Evolutionary conservation across 768 basidiomycete genomes (phyloP).

Genomic region (Tricholoma furcatifolium): DNA sequence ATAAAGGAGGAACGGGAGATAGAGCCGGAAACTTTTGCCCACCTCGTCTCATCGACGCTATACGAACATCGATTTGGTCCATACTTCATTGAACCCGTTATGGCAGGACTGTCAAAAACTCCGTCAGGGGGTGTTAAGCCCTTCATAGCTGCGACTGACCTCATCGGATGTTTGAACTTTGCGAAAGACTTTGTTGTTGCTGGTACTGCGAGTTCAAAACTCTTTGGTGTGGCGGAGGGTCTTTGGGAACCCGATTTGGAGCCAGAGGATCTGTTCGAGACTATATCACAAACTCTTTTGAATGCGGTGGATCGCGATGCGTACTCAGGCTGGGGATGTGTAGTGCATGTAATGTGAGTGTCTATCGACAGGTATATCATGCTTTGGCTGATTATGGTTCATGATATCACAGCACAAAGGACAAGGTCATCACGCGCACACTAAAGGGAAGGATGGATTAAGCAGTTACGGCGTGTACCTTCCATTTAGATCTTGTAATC

Average conservation of each 20-base stretch:
- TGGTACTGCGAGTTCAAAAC: slow-evolving; percentile 87
- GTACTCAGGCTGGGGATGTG: slow-evolving; percentile 93
- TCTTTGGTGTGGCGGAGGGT: slow-evolving; percentile 97
- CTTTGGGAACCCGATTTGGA: slow-evolving; percentile 98
- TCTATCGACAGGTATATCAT: not conserved
- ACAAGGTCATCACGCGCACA: slow-evolving; percentile 77
- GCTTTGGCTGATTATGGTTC: slow-evolving; percentile 4
- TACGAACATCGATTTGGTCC: slow-evolving; percentile 97
- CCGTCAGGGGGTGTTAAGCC: slow-evolving; percentile 75
- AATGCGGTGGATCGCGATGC: slow-evolving; percentile 97
- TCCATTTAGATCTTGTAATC: slow-evolving; percentile 2
- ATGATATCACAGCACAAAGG: slow-evolving; percentile 55
- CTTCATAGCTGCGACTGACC: slow-evolving; percentile 93
- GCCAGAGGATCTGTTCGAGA: slow-evolving; percentile 97
- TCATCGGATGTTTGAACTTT: slow-evolving; percentile 91
- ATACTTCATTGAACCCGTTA: slow-evolving; percentile 95
- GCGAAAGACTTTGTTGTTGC: slow-evolving; percentile 97
- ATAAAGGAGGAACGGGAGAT: slow-evolving; percentile 99
- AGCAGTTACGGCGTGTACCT: slow-evolving; percentile 9
- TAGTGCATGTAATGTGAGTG: slow-evolving; percentile 93
- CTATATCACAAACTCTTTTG: slow-evolving; percentile 92
- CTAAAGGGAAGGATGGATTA: slow-evolving; percentile 93
- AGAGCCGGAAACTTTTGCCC: slow-evolving; percentile 93
- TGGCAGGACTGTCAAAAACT: slow-evolving; percentile 83
- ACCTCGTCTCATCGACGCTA: slow-evolving; percentile 91